phyloP scores from a whole-genome alignment of 2,329 filamentous ascomycete species.

The Camillea tinctor region DNA sequence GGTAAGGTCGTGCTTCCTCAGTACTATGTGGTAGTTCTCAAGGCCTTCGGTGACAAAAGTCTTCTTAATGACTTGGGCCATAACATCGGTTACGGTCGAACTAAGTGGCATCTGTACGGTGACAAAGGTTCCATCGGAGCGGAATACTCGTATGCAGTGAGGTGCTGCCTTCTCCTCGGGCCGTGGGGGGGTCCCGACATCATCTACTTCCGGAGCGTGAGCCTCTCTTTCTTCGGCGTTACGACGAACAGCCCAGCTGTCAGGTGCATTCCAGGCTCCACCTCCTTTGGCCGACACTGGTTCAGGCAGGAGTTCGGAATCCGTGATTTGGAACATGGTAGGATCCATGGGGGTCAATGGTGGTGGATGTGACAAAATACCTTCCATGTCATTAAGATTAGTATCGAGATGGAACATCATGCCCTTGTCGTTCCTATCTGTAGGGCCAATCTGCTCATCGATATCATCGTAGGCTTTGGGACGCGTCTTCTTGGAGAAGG shows the following conservation, averaged over 20 bases:
- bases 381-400: conserved; percentile 86
- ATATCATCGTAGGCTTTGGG: conserved; percentile 48
- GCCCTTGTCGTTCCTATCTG: conserved; percentile 57
- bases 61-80: conserved; percentile 90
- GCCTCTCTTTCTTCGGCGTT: conserved; percentile 63
- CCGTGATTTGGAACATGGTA: conserved; percentile 39
- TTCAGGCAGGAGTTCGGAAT: conserved; percentile 25
- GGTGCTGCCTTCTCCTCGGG: conserved; percentile 72
- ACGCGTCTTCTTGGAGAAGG: conserved; percentile 58
- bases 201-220: conserved; percentile 62
- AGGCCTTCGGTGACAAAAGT: conserved; percentile 87
- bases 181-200: conserved; percentile 63
- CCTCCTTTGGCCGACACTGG: conserved; percentile 31
- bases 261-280: conserved; percentile 85
- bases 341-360: conserved; percentile 70
- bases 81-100: conserved; percentile 81
- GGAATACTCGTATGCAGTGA: conserved; percentile 94
- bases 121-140: conserved; percentile 89
- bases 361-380: conserved; percentile 72
- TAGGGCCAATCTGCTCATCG: conserved; percentile 60
- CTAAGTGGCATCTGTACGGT: conserved; percentile 83
- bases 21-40: conserved; percentile 92
- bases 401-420: conserved; percentile 79
- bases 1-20: conserved; percentile 88
- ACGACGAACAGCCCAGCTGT: conserved; percentile 91